These are phyloP conservation scores for Adansonia rubrostipa DNA, from an alignment of 441 rosid species.

Conservation along the genomic window DNA sequence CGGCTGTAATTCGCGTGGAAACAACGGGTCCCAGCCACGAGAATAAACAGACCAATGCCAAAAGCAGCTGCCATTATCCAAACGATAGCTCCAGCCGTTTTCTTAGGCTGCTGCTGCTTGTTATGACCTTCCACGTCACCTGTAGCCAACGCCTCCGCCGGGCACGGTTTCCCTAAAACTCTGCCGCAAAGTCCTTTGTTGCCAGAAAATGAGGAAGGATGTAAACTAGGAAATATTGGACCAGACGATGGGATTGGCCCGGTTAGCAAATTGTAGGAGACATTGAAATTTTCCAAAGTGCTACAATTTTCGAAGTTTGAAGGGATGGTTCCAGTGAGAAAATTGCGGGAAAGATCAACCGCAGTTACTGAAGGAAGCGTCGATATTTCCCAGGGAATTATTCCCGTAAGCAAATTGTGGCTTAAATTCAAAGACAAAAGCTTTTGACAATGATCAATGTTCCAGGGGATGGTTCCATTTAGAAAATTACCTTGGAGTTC, in stretches of 20 bases:
- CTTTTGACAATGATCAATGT: slow-evolving; percentile 82
- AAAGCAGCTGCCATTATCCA: slow-evolving; percentile 92
- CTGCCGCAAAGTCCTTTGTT: slow-evolving; percentile 86
- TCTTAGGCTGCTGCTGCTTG: slow-evolving; percentile 52
- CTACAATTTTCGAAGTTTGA: slow-evolving; percentile 74
- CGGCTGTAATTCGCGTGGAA: slow-evolving; percentile 59
- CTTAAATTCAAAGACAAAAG: slow-evolving; percentile 71
- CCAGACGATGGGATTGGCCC: slow-evolving; percentile 80
- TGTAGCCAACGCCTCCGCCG: slow-evolving; percentile 35
- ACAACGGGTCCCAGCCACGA: slow-evolving; percentile 75
- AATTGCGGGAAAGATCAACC: slow-evolving; percentile 78
- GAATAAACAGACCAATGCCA: slow-evolving; percentile 67
- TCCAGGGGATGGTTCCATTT: slow-evolving; percentile 77
- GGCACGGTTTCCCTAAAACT: slow-evolving; percentile 57
- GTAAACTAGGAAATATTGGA: slow-evolving; percentile 60
- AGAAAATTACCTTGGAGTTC: slow-evolving; percentile 75
- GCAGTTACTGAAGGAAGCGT: slow-evolving; percentile 67
- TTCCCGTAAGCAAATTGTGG: slow-evolving; percentile 68
- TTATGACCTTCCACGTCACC: slow-evolving; percentile 41
- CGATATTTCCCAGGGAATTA: slow-evolving; percentile 89
- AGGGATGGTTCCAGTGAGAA: slow-evolving; percentile 81
- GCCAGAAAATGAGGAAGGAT: slow-evolving; percentile 75
- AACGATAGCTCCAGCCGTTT: slow-evolving; percentile 77
- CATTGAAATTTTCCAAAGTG: slow-evolving; percentile 81
- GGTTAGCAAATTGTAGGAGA: slow-evolving; percentile 65